Base-by-base conservation (phyloP, 768 basidiomycete species). In the Hypholoma fasciculare region DNA sequence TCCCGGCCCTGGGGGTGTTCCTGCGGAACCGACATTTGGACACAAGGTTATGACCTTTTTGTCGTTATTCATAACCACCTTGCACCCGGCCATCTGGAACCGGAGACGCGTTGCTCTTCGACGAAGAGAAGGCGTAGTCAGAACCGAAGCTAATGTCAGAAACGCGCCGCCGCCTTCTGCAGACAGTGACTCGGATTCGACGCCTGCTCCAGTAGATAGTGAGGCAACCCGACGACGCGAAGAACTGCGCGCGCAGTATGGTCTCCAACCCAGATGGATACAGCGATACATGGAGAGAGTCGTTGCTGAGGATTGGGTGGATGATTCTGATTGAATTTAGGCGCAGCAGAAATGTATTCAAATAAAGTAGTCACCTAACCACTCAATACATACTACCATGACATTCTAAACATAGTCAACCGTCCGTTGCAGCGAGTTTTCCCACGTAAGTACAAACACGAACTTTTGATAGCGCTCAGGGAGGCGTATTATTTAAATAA, bases 21-120 rank as follows among this genome's bases (percentile, higher is more conserved):
- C 61, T 7, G 65, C 77, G 17, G 78, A 81, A 51, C 87, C 87
- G 9, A 69, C 72, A 20, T 55, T 87, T 4, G 63, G 74, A 8
- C 84, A 80, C 65, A 87, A 83, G 64, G 56, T 73, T 20, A 68
- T 70, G 44, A 80, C 82, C 8, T 90, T 92, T 66, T 60, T 84
- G 30, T 72, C 75, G 30, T 71, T 92, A 36, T 72, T 90, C 42
- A 37, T 85, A 27, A 73, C 82, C 34, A 90, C 89, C 14, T 68
- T 89, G 37, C 85, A 90, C 67, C 90, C 90, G 4, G 89, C 88
- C 39, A 76, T 89, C 40, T 90, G 89, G 83, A 85, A 90, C 65
- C 80, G 84, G 59, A 77, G 90, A 64, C 75, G 89, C 49, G 72
- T 67, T 19, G 80, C 78, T 13, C 78, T 92, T 64, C 75, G 83